phyloP scores from a whole-genome alignment of 1,139 yeast species.

The Yamadazyma buinensis region DNA sequence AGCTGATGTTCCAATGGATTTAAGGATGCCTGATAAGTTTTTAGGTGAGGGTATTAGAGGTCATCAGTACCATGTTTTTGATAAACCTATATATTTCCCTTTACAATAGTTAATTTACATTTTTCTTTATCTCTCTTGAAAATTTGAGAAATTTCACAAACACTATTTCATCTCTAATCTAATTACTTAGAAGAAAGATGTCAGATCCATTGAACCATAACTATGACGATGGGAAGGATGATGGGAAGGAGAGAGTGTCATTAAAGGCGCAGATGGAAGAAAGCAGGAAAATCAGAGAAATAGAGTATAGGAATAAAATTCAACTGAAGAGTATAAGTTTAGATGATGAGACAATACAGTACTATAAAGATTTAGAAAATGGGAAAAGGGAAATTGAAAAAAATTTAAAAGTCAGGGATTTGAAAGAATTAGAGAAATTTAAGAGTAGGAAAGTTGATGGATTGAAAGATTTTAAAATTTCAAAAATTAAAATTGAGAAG shows the following conservation, averaged over 20 bases:
- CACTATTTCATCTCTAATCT: too few species aligned
- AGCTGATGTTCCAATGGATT: constrained; percentile 52
- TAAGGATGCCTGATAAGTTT: constrained; percentile 79
- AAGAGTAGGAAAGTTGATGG: too few species aligned
- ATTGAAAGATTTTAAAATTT: too few species aligned
- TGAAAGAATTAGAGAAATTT: constrained; percentile 7
- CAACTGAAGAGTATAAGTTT: constrained; percentile 36
- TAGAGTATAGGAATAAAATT: constrained; percentile 30
- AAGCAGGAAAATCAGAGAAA: constrained; percentile 27
- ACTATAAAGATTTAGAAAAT: constrained; percentile 20
- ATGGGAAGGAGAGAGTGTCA: constrained; percentile 31
- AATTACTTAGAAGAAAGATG: too few species aligned
- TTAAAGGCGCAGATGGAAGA: constrained; percentile 36
- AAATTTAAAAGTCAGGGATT: constrained; percentile 8
- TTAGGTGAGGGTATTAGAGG: constrained; percentile 94
- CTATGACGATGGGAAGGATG: too few species aligned
- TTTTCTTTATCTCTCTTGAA: background rate
- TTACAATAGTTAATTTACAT: background rate
- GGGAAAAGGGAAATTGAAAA: constrained; percentile 16
- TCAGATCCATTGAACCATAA: too few species aligned
- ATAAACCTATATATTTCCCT: constrained; percentile 73
- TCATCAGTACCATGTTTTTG: constrained; percentile 90
- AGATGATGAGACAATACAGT: constrained; percentile 27
- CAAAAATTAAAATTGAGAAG: too few species aligned
- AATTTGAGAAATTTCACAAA: too few species aligned